phyloP scores from a whole-genome alignment of 768 basidiomycete genomes.

The Dioszegia hungarica region DNA sequence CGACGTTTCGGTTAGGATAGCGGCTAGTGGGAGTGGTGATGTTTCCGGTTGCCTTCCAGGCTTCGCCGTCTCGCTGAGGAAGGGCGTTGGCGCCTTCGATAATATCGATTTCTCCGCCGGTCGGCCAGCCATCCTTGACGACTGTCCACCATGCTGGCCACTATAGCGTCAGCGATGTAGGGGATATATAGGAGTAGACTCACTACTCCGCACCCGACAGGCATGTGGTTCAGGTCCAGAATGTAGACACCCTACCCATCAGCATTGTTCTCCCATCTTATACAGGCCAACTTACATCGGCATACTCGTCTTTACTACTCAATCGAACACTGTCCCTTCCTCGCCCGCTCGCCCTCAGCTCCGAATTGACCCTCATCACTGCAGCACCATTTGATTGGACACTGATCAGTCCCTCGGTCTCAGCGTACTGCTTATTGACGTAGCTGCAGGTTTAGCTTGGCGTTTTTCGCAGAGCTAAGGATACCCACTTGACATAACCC shows the following conservation, averaged over 20 bases:
- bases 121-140: constrained; percentile 39
- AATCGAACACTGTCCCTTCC: constrained; percentile 45
- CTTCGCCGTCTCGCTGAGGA: constrained; percentile 25
- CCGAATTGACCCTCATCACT: constrained; percentile 40
- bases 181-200: constrained; percentile 9
- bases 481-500: constrained; percentile 36
- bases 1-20: constrained; percentile 10
- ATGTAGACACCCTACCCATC: constrained; percentile 44
- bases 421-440: constrained; percentile 31
- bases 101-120: constrained; percentile 48
- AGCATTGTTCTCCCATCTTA: neutral
- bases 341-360: constrained; percentile 30
- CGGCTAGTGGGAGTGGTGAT: constrained; percentile 10
- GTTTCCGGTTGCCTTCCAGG: constrained; percentile 32
- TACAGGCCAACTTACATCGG: constrained; percentile 28
- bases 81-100: constrained; percentile 46
- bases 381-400: constrained; percentile 25
- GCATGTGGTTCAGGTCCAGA: constrained; percentile 47
- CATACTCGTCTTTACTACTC: constrained; percentile 41
- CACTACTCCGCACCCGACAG: constrained; percentile 48
- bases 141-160: constrained; percentile 50
- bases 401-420: constrained; percentile 21
- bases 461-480: neutral
- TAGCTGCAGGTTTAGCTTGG: constrained; percentile 25
- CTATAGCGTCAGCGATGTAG: constrained; percentile 6